Evolutionary conservation across 495 filamentous ascomycete species (phyloP).

Genomic region (Podospora tetraspora): DNA sequence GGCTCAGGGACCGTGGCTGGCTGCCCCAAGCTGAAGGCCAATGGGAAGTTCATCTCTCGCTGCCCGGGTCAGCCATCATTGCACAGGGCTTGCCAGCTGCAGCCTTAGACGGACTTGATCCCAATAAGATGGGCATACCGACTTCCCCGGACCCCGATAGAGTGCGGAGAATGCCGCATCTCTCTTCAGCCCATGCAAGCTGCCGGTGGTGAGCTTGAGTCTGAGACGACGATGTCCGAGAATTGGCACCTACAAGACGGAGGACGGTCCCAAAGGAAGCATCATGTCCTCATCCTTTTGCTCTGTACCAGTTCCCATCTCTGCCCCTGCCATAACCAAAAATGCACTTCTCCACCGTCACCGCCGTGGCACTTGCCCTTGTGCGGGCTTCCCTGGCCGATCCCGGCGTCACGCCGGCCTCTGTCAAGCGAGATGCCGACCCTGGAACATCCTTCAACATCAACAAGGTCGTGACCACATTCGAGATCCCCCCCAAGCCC

Average conservation of each 20-base stretch:
- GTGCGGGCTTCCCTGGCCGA: not conserved
- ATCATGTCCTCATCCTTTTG: not conserved
- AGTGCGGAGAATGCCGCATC: not conserved
- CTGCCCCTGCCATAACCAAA: not conserved
- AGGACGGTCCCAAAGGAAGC: not conserved
- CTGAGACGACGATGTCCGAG: not conserved
- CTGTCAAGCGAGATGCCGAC: conserved; percentile 3
- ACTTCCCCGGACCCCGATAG: not conserved
- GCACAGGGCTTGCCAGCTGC: not conserved
- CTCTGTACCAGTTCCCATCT: not conserved
- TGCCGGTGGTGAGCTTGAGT: not conserved
- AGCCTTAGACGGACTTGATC: not conserved
- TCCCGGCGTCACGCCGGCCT: conserved; percentile 6
- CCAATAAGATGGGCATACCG: not conserved
- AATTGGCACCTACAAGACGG: not conserved
- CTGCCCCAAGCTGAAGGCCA: not conserved
- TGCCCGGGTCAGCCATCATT: not conserved
- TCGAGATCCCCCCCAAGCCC: conserved; percentile 9
- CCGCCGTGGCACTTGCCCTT: conserved; percentile 3
- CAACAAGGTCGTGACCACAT: conserved; percentile 7
- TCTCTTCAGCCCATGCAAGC: not conserved
- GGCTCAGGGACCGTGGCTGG: not conserved
- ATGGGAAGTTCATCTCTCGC: not conserved
- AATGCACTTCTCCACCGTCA: conserved; percentile 6
- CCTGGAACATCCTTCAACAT: conserved; percentile 9